Conservation (phyloP, 164 flowering plant species). For the Paratinospora sagittata region DNA sequence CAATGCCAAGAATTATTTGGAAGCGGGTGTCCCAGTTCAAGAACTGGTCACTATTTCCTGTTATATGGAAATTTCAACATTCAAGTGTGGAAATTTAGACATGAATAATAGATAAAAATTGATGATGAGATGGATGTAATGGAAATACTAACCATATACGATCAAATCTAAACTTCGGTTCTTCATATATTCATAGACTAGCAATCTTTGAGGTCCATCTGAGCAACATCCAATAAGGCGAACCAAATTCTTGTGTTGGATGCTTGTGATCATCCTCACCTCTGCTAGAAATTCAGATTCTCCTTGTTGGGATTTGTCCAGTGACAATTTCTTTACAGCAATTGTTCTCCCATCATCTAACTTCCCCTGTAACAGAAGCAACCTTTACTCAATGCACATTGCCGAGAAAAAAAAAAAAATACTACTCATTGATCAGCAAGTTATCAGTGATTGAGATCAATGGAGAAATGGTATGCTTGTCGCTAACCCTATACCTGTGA, state of each 20-base stretch:
- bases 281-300: slow-evolving; percentile 68
- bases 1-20: slow-evolving; percentile 54
- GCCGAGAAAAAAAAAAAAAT: not conserved
- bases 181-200: slow-evolving; percentile 70
- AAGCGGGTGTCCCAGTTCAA: slow-evolving; percentile 43
- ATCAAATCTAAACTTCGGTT: slow-evolving; percentile 59
- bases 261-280: slow-evolving; percentile 64
- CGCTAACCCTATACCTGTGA: too few relatives aligned
- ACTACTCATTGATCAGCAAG: not conserved
- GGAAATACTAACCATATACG: slow-evolving; percentile 40
- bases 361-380: slow-evolving; percentile 38
- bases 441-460: not conserved
- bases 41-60: slow-evolving; percentile 38
- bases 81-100: not conserved
- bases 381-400: not conserved
- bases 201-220: slow-evolving; percentile 54
- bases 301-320: slow-evolving; percentile 63
- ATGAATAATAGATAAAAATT: not conserved
- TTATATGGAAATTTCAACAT: slow-evolving; percentile 3
- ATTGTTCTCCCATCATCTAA: slow-evolving; percentile 48
- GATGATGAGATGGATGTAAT: not conserved
- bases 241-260: slow-evolving; percentile 74
- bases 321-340: slow-evolving; percentile 54
- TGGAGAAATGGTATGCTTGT: too few relatives aligned
- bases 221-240: slow-evolving; percentile 76